Base-by-base conservation (phyloP, 805 yeast genomes). In the Candida schatavii region DNA sequence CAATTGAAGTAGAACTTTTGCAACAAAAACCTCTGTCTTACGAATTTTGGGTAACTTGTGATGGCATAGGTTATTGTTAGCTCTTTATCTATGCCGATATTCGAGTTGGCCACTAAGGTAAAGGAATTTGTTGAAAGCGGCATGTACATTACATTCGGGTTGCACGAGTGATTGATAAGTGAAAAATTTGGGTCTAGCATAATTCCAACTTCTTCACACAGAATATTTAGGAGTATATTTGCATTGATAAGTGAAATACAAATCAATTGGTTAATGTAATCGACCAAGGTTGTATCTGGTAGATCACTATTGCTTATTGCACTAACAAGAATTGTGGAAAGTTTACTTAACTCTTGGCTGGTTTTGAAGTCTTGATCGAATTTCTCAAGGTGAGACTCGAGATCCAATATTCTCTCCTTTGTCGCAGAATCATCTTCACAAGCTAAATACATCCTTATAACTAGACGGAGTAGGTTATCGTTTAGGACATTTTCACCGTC, bases 131-230 rank as follows among this genome's bases (percentile, higher is more conserved):
- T 22, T 9, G 34, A 9, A 5, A 10, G 28, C 7, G 14, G 27
- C 13, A 29, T 15, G 20, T n/a, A 17, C 3, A 18, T 39, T 23
- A 59, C 48, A 42, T 68, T 69, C 4, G 74, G 73, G 4, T 52
- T 46, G 47, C 75, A 70, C 5, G 70, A 63, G 50, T 70, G 75
- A 39, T 70, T 70, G 17, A 68, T 60, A 35, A 69, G 44, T 10
- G 74, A 49, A 45, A 68, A 59, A 3, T 52, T 44, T 0, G 68
- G 68, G 43, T 68, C 72, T 47, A 70, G 58, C 49, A 59, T 48
- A 5, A 55, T 38, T 1, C 74, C 75, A 35, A 60, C 52, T 4
- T 53, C 41, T 30, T 61, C 65, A 9, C 47, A 47, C 28, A 45
- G 53, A 23, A 43, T 40, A 42, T 67, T 58, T 26, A 56, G 54